Base-by-base conservation (phyloP, 2,329 filamentous ascomycete species). In the Didymosphaeria variabile region DNA sequence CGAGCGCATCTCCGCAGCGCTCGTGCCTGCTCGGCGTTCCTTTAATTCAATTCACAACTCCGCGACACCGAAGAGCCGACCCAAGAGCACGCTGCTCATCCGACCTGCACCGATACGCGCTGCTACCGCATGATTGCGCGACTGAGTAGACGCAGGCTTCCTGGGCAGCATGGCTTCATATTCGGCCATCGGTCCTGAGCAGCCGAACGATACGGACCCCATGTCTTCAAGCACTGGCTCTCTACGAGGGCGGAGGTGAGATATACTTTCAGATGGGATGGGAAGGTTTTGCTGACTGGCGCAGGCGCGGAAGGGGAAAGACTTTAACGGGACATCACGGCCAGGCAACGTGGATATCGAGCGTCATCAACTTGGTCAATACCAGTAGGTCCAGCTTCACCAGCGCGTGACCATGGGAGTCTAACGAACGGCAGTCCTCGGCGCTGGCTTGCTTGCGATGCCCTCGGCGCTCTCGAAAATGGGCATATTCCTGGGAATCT, bases 401-500 rank as follows among this genome's bases (percentile, higher is more conserved):
- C 6, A 9, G 26, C 29, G 5, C n/a, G 31, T 4, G 17, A 34
- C 6, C 47, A 19, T 29, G 2, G 26, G 19, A 45, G 38, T 26
- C 61, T 62, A 55, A 76, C 44, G 4, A n/a, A 29, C 2, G 8
- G 46, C 72, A 95, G 92, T 99, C 73, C 88, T 99, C 66, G 95
- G 95, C 59, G 94, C 95, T 38, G 95, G 95, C 57, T 94, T 96
- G 1, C 87, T 99, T 45, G 95, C 94, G 52, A 91, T 97, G 94
- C 94, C 94, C n/a, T 90, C 92, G 6, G 94, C 95, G 47, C 88
- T 99, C 80, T 95, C 93, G 15, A 93, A 97, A 73, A 97, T 98
- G 88, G 95, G 95, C 72, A 94, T 99, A 68, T 83, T 91, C 66
- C 86, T 97, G 34, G 95, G 95, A 46, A 86, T 89, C 36, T 81